A percentile compares a stretch with the other conserved stretches of the same genome.
Evolutionary conservation across 352 stramenopile genomes (phyloP).

Genomic region (Pythium sukuiense): DNA sequence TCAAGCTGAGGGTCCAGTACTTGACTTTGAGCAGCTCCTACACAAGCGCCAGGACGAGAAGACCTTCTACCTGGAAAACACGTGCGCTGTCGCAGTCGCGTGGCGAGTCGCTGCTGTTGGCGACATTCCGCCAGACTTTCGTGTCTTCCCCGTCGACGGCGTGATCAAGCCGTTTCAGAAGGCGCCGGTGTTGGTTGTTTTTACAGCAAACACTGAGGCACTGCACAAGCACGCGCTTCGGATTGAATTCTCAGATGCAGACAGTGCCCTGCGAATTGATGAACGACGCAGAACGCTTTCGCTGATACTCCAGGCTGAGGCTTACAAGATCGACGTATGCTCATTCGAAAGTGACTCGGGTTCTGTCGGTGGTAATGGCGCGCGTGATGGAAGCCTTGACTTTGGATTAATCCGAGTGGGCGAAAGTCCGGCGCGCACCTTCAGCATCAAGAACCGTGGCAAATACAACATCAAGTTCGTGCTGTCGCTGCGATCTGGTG

Average conservation of each 20-base stretch:
- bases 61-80: slow-evolving; percentile 87
- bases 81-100: slow-evolving; percentile 63
- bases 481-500: slow-evolving; percentile 55
- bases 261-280: slow-evolving; percentile 52
- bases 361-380: slow-evolving; percentile 1
- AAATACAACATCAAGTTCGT: slow-evolving; percentile 94
- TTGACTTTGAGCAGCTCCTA: slow-evolving; percentile 94
- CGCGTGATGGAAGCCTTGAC: slow-evolving; percentile 77
- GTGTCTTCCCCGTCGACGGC: slow-evolving; percentile 70
- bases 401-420: slow-evolving; percentile 93
- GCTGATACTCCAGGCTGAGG: slow-evolving; percentile 73
- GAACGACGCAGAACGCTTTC: slow-evolving; percentile 36
- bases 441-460: slow-evolving; percentile 89
- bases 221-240: slow-evolving; percentile 56
- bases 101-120: slow-evolving; percentile 52
- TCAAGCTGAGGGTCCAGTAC: slow-evolving; percentile 19
- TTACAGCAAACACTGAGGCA: slow-evolving; percentile 68
- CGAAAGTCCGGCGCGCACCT: slow-evolving; percentile 74
- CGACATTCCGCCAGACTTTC: slow-evolving; percentile 60
- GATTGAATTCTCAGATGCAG: slow-evolving; percentile 85
- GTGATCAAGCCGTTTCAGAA: slow-evolving; percentile 74
- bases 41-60: slow-evolving; percentile 87
- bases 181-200: slow-evolving; percentile 57
- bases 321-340: slow-evolving; percentile 91
- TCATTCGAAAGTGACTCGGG: slow-evolving; percentile 62